Conservation (phyloP, 1,284 basidiomycete species). For the Microbotryum violaceum region DNA sequence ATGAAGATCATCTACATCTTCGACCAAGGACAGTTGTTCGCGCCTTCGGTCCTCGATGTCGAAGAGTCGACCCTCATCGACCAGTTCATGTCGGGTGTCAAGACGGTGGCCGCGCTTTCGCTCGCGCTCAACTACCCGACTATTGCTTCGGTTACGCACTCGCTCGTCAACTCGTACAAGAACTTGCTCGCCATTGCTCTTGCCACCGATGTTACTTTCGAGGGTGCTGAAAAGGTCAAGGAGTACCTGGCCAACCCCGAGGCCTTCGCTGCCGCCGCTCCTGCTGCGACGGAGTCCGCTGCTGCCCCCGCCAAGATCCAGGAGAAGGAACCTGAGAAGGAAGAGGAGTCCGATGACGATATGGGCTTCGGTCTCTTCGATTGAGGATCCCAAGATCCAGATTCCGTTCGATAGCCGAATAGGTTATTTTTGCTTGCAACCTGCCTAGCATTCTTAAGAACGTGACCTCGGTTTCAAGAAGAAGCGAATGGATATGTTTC, state of each 20-base stretch:
- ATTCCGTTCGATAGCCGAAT: too few species aligned
- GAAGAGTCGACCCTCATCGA: conserved; percentile 83
- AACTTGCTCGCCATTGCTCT: conserved; percentile 87
- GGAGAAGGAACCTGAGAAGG: conserved; percentile 65
- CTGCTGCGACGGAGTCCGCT: conserved; percentile 50
- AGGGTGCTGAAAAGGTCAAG: conserved; percentile 88
- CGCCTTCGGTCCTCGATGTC: conserved; percentile 81
- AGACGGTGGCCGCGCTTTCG: conserved; percentile 92
- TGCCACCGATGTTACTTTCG: conserved; percentile 90
- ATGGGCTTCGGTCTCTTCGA: conserved; percentile 47
- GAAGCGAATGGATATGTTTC: too few species aligned
- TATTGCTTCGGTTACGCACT: conserved; percentile 85
- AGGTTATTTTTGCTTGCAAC: too few species aligned
- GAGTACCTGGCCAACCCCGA: conserved; percentile 95
- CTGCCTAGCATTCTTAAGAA: too few species aligned
- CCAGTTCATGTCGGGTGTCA: conserved; percentile 85
- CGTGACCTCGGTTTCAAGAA: too few species aligned
- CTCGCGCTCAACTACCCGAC: conserved; percentile 94
- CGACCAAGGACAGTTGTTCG: conserved; percentile 83
- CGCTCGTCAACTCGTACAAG: conserved; percentile 98
- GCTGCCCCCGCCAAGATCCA: conserved; percentile 52
- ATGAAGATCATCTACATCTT: conserved; percentile 55
- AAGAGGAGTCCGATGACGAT: conserved; percentile 51
- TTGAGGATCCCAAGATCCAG: conserved; percentile 8
- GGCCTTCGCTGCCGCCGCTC: conserved; percentile 71